Conservation (phyloP, 108 stramenopile species). For the Epithemia pelagica region DNA sequence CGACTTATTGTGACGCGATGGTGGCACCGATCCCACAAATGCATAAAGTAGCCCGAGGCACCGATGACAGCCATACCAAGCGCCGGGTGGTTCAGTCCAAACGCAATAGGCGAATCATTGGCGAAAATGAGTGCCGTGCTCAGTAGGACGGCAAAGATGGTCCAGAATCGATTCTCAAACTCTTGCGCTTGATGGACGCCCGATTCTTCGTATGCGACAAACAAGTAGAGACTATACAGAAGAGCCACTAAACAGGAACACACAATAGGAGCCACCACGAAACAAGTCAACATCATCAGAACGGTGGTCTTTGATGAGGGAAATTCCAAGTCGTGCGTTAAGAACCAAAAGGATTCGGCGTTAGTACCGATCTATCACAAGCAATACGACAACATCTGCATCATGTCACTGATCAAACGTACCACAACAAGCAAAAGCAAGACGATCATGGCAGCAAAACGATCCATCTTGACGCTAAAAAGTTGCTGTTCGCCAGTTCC, state of each 20-base stretch:
- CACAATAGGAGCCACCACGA: conserved; percentile 73
- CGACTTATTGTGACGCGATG: conserved; percentile 66
- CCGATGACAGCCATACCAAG: conserved; percentile 62
- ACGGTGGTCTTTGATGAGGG: conserved; percentile 28
- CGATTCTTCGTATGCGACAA: conserved; percentile 75
- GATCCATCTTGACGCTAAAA: conserved; percentile 69
- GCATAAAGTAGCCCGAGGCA: conserved; percentile 69
- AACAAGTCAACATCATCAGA: conserved; percentile 65
- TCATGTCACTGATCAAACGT: conserved; percentile 19
- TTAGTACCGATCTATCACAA: not conserved
- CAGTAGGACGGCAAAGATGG: conserved; percentile 67
- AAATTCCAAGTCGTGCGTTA: no score
- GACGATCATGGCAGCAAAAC: conserved; percentile 73
- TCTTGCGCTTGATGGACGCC: conserved; percentile 85
- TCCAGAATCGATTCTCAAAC: conserved; percentile 94
- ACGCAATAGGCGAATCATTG: conserved; percentile 73
- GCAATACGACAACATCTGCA: conserved; percentile 7
- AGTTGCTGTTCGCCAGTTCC: no score
- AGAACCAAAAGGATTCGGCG: conserved; percentile 1
- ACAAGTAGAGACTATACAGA: conserved; percentile 71
- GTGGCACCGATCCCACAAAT: conserved; percentile 80
- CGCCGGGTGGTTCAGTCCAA: conserved; percentile 53
- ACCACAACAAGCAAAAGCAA: conserved; percentile 68
- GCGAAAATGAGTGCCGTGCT: conserved; percentile 79
- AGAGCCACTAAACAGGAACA: conserved; percentile 65